phyloP scores from a whole-genome alignment of 2,329 filamentous ascomycete genomes.

The Fusarium piperis region DNA sequence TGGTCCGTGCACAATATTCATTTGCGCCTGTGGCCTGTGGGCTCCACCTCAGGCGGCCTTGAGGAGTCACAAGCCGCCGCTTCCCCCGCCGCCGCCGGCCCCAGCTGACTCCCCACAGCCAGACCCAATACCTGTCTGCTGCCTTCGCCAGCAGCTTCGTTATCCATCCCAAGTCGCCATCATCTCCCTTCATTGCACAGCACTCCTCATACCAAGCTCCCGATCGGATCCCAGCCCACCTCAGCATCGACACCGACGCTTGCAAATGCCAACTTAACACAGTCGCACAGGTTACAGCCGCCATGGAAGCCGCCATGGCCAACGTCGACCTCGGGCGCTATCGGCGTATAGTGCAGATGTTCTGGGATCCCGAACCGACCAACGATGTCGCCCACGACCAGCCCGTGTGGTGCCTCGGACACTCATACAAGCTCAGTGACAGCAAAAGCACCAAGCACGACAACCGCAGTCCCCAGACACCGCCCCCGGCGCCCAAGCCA shows the following conservation, averaged over 20 bases:
- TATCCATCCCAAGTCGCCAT: conserved; percentile 5
- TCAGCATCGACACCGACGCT: not conserved
- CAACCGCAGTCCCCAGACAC: conserved; percentile 34
- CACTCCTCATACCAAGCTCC: not conserved
- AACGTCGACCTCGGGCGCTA: conserved; percentile 78
- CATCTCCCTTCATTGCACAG: conserved; percentile 4
- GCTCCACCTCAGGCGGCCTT: conserved; percentile 10
- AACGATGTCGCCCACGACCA: conserved; percentile 76
- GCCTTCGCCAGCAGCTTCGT: conserved; percentile 19
- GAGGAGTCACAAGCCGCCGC: conserved; percentile 31
- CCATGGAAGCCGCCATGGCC: conserved; percentile 53
- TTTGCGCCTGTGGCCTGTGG: conserved; percentile 21
- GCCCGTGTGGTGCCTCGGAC: conserved; percentile 85
- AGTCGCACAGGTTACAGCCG: conserved; percentile 1
- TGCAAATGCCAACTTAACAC: conserved; percentile 26
- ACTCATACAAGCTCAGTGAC: conserved; percentile 57
- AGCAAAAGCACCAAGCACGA: conserved; percentile 12
- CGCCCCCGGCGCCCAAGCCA: conserved; percentile 29
- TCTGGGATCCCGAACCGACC: conserved; percentile 89
- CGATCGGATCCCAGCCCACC: not conserved
- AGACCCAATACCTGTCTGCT: conserved; percentile 17
- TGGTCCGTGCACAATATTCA: conserved; percentile 22
- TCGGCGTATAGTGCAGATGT: conserved; percentile 86
- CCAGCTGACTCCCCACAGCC: conserved; percentile 32
- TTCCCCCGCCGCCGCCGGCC: conserved; percentile 25